Evolutionary conservation across 2,329 filamentous ascomycete species (phyloP).

Genomic region (Claviceps spartinae): DNA sequence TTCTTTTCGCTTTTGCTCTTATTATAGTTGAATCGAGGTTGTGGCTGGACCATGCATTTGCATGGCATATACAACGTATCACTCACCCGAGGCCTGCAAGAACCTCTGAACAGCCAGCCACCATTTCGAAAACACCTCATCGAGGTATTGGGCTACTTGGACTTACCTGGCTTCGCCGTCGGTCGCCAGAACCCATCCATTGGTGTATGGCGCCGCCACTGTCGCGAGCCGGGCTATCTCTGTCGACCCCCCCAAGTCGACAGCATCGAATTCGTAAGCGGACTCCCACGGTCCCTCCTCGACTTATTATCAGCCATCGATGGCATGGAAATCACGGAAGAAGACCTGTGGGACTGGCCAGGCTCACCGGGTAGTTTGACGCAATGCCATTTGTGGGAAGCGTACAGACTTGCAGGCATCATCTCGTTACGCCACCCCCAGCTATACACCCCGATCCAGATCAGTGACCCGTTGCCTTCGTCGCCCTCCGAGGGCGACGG

Average conservation of each 20-base stretch:
- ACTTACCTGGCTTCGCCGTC: constrained; percentile 1
- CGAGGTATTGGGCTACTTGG: constrained; percentile 1
- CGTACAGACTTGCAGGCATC: background rate
- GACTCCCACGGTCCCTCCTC: constrained; percentile 1
- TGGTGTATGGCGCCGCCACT: constrained; percentile 1
- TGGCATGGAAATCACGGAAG: background rate
- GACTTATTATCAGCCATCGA: background rate
- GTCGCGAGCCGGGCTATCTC: constrained; percentile 1
- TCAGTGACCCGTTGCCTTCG: background rate
- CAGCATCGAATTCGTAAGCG: constrained; percentile 1
- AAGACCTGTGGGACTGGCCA: constrained; percentile 3
- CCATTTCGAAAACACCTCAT: background rate
- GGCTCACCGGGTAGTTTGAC: background rate
- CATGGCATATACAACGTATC: background rate
- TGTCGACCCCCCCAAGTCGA: constrained; percentile 1
- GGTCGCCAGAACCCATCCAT: background rate
- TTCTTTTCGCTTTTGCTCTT: background rate
- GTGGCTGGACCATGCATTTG: constrained; percentile 1
- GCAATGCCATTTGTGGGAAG: constrained; percentile 2
- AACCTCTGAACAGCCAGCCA: background rate
- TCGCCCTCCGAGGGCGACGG: background rate
- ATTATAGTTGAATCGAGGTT: background rate
- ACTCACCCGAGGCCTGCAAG: background rate
- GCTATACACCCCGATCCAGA: background rate
- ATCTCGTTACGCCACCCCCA: constrained; percentile 1